Evolutionary conservation across 371 early-diverging fungal species (phyloP).

Genomic region (Mortierella sp.): DNA sequence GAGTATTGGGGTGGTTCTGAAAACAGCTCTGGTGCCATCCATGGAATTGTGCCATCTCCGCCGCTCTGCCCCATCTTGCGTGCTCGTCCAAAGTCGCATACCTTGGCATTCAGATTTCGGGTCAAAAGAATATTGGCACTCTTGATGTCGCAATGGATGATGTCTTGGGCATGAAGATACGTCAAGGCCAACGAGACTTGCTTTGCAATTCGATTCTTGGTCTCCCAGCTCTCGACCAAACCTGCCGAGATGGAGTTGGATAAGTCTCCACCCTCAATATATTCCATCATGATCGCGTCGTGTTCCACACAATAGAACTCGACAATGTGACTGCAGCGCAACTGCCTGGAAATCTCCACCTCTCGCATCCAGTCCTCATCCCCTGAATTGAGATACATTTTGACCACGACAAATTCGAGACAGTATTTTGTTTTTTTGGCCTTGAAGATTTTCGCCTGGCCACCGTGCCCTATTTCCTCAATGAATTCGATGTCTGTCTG

Average conservation of each 20-base stretch:
- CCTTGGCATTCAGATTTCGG: conserved; percentile 9
- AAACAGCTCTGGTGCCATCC: conserved; percentile 31
- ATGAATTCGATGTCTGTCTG: conserved; percentile 1
- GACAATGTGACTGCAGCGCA: conserved; percentile 18
- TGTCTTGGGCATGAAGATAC: conserved; percentile 20
- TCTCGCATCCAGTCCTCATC: conserved; percentile 9
- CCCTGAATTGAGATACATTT: not conserved
- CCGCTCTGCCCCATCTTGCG: not conserved
- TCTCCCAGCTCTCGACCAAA: conserved; percentile 9
- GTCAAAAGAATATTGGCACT: conserved; percentile 26
- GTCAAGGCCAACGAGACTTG: conserved; percentile 12
- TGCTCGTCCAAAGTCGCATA: conserved; percentile 26
- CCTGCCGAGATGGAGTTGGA: conserved; percentile 6
- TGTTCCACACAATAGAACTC: conserved; percentile 12
- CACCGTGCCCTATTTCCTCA: conserved; percentile 11
- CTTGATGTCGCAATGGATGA: conserved; percentile 29
- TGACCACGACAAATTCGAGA: conserved; percentile 12
- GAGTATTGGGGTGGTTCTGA: conserved; percentile 17
- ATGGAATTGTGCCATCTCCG: conserved; percentile 16
- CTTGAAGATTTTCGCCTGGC: conserved; percentile 14
- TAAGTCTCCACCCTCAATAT: conserved; percentile 18
- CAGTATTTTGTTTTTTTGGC: conserved; percentile 4
- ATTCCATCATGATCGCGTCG: conserved; percentile 22
- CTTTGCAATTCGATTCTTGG: conserved; percentile 18
- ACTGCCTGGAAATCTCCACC: conserved; percentile 10